These are phyloP conservation scores for Aspergillus bridgeri DNA, from an alignment of 495 filamentous ascomycete species.

Conservation along the genomic window DNA sequence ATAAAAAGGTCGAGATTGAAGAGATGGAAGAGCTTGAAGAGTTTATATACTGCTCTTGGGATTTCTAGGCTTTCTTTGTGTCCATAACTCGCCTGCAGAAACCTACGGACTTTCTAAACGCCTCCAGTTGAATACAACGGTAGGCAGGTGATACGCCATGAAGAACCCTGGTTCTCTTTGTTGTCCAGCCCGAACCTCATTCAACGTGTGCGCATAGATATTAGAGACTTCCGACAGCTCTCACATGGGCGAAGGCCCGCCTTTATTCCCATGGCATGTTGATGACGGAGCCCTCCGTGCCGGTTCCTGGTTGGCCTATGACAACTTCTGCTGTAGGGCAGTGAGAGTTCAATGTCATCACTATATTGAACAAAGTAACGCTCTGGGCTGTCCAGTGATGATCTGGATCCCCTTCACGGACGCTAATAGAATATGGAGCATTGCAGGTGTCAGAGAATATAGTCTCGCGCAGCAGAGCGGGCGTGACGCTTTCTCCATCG, in stretches of 20 bases:
- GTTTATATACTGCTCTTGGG: not conserved
- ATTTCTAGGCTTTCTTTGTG: too few relatives aligned
- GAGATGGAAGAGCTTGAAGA: not conserved
- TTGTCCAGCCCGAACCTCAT: not conserved
- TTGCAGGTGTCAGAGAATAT: slow-evolving; percentile 38
- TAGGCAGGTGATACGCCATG: too few relatives aligned
- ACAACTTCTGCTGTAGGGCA: slow-evolving; percentile 31
- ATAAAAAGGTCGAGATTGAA: too few relatives aligned
- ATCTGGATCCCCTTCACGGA: slow-evolving; percentile 20
- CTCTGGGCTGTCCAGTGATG: slow-evolving; percentile 18
- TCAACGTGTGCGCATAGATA: not conserved
- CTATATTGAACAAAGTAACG: slow-evolving; percentile 35
- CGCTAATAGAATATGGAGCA: slow-evolving; percentile 32
- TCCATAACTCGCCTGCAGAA: too few relatives aligned
- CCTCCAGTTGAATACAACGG: too few relatives aligned
- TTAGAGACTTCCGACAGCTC: not conserved
- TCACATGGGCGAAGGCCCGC: not conserved
- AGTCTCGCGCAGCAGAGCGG: slow-evolving; percentile 22
- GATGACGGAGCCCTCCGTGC: slow-evolving; percentile 26
- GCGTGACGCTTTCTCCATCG: slow-evolving; percentile 19
- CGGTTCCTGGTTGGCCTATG: slow-evolving; percentile 29
- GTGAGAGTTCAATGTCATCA: slow-evolving; percentile 32
- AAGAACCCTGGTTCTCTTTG: not conserved
- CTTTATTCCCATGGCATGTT: slow-evolving; percentile 25
- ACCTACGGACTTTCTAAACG: too few relatives aligned